A percentile compares a stretch with the other conserved stretches of the same genome.
Conservation (phyloP, 352 stramenopile genomes). For the Pythium rishiriense region DNA sequence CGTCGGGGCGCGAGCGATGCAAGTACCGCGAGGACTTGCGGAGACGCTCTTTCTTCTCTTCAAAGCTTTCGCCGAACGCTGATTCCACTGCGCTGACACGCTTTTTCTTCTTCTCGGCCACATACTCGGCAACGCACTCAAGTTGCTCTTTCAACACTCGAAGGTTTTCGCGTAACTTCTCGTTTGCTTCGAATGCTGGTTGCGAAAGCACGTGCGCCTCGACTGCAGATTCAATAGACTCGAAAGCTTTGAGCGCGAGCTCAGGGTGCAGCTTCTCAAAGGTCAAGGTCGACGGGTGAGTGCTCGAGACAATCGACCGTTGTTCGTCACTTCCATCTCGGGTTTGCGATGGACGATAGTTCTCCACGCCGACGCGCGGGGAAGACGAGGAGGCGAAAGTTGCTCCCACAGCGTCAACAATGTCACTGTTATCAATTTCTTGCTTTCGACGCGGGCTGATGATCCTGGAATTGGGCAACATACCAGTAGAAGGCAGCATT, state of each 20-base stretch:
- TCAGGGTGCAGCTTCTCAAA: constrained; percentile 69
- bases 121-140: constrained; percentile 66
- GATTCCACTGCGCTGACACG: constrained; percentile 71
- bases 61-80: constrained; percentile 83
- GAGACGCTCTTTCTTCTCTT: constrained; percentile 73
- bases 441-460: constrained; percentile 28
- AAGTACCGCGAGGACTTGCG: constrained; percentile 53
- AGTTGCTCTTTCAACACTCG: constrained; percentile 66
- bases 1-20: constrained; percentile 17
- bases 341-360: constrained; percentile 1
- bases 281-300: constrained; percentile 34
- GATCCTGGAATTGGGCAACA: constrained; percentile 14
- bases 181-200: constrained; percentile 30
- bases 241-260: constrained; percentile 48
- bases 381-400: constrained; percentile 17
- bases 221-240: constrained; percentile 58
- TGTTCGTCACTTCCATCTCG: constrained; percentile 42
- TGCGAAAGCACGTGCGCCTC: constrained; percentile 53
- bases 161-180: constrained; percentile 50
- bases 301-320: constrained; percentile 43
- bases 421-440: constrained; percentile 17
- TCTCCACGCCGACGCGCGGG: constrained; percentile 15
- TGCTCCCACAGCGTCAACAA: constrained; percentile 21
- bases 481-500: constrained; percentile 1
- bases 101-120: constrained; percentile 59